Base-by-base conservation (phyloP, 2,329 filamentous ascomycete species). In the Venturiaceae sp. region DNA sequence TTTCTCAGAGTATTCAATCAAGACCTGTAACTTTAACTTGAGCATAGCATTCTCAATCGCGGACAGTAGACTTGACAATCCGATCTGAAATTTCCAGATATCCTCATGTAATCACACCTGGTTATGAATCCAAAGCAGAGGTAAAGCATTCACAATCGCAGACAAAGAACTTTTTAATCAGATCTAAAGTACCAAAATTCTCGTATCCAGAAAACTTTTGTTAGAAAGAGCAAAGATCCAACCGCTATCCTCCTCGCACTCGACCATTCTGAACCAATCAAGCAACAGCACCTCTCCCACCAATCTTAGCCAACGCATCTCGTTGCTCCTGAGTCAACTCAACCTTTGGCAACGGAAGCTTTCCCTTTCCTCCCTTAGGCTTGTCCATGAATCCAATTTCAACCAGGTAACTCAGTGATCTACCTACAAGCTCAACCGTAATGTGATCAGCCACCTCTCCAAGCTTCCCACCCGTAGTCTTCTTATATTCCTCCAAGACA, bases 331-430 rank as follows among this genome's bases (percentile, higher is more conserved):
- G 71, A 11, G 72, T 72, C 30, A 83, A 65, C 58, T 73, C 66
- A 8, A 76, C 68, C 33, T 66, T 64, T 1, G 81, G 81, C 56
- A 84, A 65, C 13, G 64, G 57, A 28, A 50, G 9, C 65, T 69
- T 70, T 57, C 70, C 72, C 32, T 61, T 62, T 28, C 58, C 60
- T 8, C 62, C 68, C 0, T 66, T 64, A 1, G 81, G 81, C 54
- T 67, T 64, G 3, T 75, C 73, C 68, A 89, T 77, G 71, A 88
- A 89, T 5, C 82, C 82, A 62, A 83, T 77, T 60, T 79, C 78
- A 3, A 82, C 77, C 37, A 89, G 72, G 66, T 85, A 89, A 30
- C 80, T 76, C 55, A 87, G 69, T 66, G 87, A 89, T 19, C 80
- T 69, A 3, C 85, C 85, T 16, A 88, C 78, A 36, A 80, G 79